Conservation (phyloP, 768 basidiomycete species). For the Sarcodon aspratus region DNA sequence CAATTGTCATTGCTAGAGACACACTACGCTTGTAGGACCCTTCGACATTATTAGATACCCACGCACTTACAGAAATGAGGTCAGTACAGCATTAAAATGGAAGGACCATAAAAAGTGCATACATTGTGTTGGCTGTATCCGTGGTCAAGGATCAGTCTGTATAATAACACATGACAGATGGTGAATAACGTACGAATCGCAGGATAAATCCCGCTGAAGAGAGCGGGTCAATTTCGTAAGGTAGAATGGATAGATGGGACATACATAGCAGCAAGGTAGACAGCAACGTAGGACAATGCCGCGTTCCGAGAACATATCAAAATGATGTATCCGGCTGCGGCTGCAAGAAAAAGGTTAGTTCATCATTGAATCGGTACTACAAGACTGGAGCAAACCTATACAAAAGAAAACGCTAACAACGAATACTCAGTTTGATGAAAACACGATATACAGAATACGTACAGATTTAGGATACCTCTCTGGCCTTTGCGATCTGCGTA, state of each 20-base stretch:
- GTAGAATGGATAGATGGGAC: constrained; percentile 8
- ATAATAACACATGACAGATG: neutral
- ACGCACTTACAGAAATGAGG: constrained; percentile 21
- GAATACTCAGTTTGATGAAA: neutral
- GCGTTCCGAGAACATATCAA: constrained; percentile 50
- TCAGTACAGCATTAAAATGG: neutral
- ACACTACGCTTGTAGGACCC: constrained; percentile 71
- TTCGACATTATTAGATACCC: constrained; percentile 63
- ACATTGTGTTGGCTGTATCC: constrained; percentile 49
- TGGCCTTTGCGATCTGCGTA: constrained; percentile 48
- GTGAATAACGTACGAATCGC: constrained; percentile 41
- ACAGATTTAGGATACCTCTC: constrained; percentile 59
- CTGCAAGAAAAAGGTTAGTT: constrained; percentile 15
- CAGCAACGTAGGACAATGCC: constrained; percentile 60
- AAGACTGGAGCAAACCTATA: constrained; percentile 10
- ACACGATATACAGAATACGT: constrained; percentile 12
- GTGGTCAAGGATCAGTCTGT: neutral
- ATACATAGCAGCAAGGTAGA: constrained; percentile 59
- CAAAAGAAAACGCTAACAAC: constrained; percentile 13
- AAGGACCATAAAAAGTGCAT: constrained; percentile 6
- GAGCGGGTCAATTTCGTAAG: neutral
- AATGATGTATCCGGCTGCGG: constrained; percentile 58
- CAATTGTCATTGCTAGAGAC: constrained; percentile 57
- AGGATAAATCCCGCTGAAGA: constrained; percentile 58
- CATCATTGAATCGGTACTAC: neutral